Evolutionary conservation across 805 yeast species (phyloP).

Genomic region (Wickerhamomyces rabaulensis): DNA sequence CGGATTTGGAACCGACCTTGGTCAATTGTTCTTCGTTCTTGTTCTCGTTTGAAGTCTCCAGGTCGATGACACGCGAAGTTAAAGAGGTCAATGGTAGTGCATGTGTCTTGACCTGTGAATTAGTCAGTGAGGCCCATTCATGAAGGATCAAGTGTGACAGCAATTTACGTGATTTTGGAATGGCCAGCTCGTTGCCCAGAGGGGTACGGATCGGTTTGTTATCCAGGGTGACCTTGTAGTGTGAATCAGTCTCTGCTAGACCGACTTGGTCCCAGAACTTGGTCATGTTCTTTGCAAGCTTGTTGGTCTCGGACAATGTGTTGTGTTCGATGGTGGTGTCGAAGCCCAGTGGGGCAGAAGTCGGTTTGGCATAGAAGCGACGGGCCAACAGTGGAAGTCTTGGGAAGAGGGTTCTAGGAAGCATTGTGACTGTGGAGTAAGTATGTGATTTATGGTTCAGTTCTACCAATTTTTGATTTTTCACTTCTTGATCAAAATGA

Average conservation of each 20-base stretch:
- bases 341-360: conserved; percentile 14
- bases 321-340: conserved; percentile 46
- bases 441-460: too few species aligned
- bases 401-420: conserved; percentile 2
- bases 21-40: conserved; percentile 44
- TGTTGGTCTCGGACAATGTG: conserved; percentile 55
- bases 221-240: conserved; percentile 59
- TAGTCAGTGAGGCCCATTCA: conserved; percentile 81
- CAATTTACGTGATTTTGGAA: conserved; percentile 54
- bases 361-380: conserved; percentile 2
- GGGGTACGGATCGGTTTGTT: conserved; percentile 80
- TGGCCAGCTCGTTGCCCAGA: conserved; percentile 58
- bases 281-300: conserved; percentile 59
- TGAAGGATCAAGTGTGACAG: conserved; percentile 74
- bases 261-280: conserved; percentile 81
- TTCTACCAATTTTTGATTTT: too few species aligned
- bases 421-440: neutral
- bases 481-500: too few species aligned
- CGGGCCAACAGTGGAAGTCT: conserved; percentile 4
- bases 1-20: conserved; percentile 55
- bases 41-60: conserved; percentile 36
- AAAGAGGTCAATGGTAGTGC: conserved; percentile 84
- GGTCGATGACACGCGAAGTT: conserved; percentile 81
- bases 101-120: conserved; percentile 65
- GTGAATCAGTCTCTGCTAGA: conserved; percentile 27